Percentiles rank a stretch among this genome's conserved stretches.
These are phyloP conservation scores for Microthlaspi erraticum DNA, from an alignment of 345 rosid species.

Conservation along the genomic window DNA sequence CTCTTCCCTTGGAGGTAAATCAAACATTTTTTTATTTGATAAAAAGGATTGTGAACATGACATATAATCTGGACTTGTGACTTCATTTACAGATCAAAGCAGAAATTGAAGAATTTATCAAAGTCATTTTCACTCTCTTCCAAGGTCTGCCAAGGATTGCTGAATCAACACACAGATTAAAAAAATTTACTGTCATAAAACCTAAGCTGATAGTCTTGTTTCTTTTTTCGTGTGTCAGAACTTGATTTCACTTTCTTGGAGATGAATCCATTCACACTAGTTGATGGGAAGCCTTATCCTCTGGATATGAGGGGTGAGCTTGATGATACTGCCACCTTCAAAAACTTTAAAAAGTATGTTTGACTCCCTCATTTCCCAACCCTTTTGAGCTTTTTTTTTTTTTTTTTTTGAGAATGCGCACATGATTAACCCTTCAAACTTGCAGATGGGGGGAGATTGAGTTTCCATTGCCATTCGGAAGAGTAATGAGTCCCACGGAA, in stretches of 20 bases:
- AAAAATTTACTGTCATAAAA: not conserved
- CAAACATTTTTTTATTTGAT: not conserved
- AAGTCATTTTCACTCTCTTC: slow-evolving; percentile 68
- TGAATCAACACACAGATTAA: not conserved
- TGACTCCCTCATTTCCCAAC: not conserved
- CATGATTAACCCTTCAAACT: slow-evolving; percentile 19
- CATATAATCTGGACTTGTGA: not conserved
- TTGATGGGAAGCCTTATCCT: slow-evolving; percentile 91
- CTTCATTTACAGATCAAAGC: slow-evolving; percentile 55
- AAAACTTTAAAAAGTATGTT: slow-evolving; percentile 87
- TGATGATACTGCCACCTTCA: slow-evolving; percentile 95
- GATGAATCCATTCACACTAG: slow-evolving; percentile 96
- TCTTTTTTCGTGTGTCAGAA: slow-evolving; percentile 50
- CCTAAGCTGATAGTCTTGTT: slow-evolving; percentile 21
- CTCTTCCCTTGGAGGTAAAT: slow-evolving; percentile 96
- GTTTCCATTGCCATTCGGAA: slow-evolving; percentile 92
- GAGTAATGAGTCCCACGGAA: slow-evolving; percentile 89
- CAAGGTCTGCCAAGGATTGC: slow-evolving; percentile 60
- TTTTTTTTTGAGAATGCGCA: not conserved
- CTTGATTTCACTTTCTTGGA: slow-evolving; percentile 97
- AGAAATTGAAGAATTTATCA: slow-evolving; percentile 71
- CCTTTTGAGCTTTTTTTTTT: not conserved
- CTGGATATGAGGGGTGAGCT: slow-evolving; percentile 98
- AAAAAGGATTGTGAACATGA: not conserved
- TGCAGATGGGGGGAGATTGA: slow-evolving; percentile 90